phyloP scores from a whole-genome alignment of 1,284 basidiomycete genomes.

The Lentinus polychrous region DNA sequence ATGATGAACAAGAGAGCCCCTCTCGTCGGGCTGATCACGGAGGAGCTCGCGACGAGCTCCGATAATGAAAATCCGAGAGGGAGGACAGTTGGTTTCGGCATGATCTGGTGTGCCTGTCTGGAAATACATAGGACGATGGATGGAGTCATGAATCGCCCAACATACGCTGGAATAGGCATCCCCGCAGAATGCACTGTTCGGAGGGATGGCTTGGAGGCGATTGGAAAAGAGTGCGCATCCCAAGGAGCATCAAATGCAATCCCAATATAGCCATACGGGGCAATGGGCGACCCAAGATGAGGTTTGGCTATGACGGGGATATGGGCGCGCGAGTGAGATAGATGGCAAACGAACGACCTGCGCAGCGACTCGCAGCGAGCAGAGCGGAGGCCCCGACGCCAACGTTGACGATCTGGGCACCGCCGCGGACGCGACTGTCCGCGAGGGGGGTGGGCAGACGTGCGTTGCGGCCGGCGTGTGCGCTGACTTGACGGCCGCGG shows the following conservation, averaged over 20 bases:
- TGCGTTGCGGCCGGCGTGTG: background rate
- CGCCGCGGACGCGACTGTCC: too few relatives aligned
- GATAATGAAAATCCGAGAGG: too few relatives aligned
- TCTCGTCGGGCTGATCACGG: background rate
- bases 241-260: background rate
- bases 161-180: too few relatives aligned
- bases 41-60: too few relatives aligned
- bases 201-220: background rate
- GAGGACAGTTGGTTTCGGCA: too few relatives aligned
- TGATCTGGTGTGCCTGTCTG: too few relatives aligned
- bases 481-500: background rate
- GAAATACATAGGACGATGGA: too few relatives aligned
- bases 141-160: too few relatives aligned
- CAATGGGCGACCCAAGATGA: background rate
- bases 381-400: background rate
- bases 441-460: too few relatives aligned
- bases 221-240: background rate
- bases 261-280: constrained; percentile 3
- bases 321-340: background rate
- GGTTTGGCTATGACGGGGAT: background rate
- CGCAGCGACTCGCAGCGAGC: background rate
- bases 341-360: background rate
- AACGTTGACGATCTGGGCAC: background rate
- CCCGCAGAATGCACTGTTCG: too few relatives aligned
- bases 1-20: background rate